A percentile compares a stretch with the other conserved stretches of the same genome.
These are phyloP conservation scores for Colletotrichum musae DNA, from an alignment of 2,329 filamentous ascomycete genomes.

Conservation along the genomic window DNA sequence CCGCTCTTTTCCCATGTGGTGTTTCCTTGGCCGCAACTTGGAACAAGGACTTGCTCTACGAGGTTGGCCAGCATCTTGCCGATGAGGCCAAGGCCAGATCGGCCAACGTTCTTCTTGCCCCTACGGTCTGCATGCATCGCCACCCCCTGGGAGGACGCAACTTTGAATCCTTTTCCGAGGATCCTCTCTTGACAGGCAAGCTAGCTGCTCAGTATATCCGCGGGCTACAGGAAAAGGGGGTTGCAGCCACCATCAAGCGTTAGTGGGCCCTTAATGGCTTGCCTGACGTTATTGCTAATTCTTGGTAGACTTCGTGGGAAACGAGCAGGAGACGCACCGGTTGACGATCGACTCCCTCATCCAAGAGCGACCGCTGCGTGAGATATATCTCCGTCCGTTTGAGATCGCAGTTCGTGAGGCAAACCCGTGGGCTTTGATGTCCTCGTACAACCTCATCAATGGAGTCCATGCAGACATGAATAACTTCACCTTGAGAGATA, in stretches of 20 bases:
- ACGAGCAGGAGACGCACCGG: conserved; percentile 80
- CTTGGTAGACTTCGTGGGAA: conserved; percentile 73
- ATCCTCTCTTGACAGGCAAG: conserved; percentile 82
- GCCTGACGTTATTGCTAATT: conserved; percentile 31
- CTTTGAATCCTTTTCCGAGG: conserved; percentile 90
- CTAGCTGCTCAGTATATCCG: conserved; percentile 80
- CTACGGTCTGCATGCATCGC: conserved; percentile 86
- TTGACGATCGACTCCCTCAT: conserved; percentile 76
- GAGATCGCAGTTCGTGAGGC: conserved; percentile 80
- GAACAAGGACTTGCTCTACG: conserved; percentile 78
- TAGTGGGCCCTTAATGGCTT: conserved; percentile 42
- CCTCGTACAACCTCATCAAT: conserved; percentile 78
- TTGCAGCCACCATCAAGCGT: conserved; percentile 86
- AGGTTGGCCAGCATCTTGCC: conserved; percentile 80
- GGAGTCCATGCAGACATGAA: conserved; percentile 74
- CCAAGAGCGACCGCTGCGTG: conserved; percentile 75
- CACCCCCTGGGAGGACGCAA: conserved; percentile 88
- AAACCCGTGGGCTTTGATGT: conserved; percentile 79
- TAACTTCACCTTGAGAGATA: conserved; percentile 66
- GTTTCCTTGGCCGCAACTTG: conserved; percentile 85
- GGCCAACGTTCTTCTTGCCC: conserved; percentile 80
- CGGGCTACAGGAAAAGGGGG: conserved; percentile 79
- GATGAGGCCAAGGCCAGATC: conserved; percentile 81
- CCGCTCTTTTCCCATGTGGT: conserved; percentile 84
- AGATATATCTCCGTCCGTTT: conserved; percentile 82